Evolutionary conservation across 2,329 filamentous ascomycete genomes (phyloP).

Genomic region (Paraconiothyrium sp.): DNA sequence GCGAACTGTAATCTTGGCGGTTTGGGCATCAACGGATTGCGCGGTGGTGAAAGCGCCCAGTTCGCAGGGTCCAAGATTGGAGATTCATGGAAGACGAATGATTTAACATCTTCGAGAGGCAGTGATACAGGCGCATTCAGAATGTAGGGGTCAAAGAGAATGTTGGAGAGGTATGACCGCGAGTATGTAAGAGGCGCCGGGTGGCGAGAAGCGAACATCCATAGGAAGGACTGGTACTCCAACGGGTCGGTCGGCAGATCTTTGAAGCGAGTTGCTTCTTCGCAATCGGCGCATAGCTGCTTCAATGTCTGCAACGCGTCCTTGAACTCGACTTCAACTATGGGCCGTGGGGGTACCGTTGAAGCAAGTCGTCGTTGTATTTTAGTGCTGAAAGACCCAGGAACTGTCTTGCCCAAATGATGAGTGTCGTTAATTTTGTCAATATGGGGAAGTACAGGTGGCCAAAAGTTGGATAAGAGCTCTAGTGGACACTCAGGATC

Average conservation of each 20-base stretch:
- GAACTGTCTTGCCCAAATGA: constrained; percentile 69
- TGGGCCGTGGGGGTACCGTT: constrained; percentile 90
- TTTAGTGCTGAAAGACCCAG: constrained; percentile 87
- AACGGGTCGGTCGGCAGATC: constrained; percentile 40
- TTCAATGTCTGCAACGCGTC: constrained; percentile 76
- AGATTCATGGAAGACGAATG: constrained; percentile 77
- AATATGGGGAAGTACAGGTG: constrained; percentile 54
- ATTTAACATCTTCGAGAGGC: constrained; percentile 81
- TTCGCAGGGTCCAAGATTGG: constrained; percentile 76
- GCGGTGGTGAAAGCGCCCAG: constrained; percentile 73
- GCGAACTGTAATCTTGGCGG: constrained; percentile 79
- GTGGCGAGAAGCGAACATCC: constrained; percentile 77
- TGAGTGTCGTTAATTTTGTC: constrained; percentile 68
- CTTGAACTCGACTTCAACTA: constrained; percentile 78
- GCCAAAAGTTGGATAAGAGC: constrained; percentile 46
- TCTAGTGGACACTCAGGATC: constrained; percentile 48
- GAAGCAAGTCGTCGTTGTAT: constrained; percentile 91
- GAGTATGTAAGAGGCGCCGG: constrained; percentile 87
- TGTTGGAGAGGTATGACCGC: constrained; percentile 78
- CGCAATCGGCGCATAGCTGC: constrained; percentile 75
- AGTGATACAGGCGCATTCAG: constrained; percentile 75
- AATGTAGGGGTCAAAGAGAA: constrained; percentile 75
- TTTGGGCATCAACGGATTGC: constrained; percentile 61
- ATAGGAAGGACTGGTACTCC: constrained; percentile 70
- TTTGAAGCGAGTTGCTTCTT: constrained; percentile 60